A percentile compares a stretch with the other conserved stretches of the same genome.
Evolutionary conservation across 495 filamentous ascomycete genomes (phyloP).

Genomic region (Podospora conica): DNA sequence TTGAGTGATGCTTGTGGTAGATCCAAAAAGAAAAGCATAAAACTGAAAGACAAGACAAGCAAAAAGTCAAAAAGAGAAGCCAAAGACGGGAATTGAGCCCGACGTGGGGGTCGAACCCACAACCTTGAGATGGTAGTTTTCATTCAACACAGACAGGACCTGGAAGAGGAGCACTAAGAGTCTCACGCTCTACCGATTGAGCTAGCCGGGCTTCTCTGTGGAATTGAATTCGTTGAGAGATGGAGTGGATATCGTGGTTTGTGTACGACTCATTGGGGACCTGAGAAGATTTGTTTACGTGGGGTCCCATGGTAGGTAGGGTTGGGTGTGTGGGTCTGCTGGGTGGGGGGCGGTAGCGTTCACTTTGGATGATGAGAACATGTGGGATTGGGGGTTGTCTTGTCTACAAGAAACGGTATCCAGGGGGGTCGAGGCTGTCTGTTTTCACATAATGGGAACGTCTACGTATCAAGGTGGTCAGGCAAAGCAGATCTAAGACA

Average conservation of each 20-base stretch:
- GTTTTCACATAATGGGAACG: neutral
- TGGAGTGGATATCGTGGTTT: neutral
- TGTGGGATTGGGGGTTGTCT: neutral
- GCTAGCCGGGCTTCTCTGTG: slow-evolving; percentile 47
- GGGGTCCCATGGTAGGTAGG: neutral
- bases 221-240: neutral
- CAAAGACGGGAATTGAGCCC: neutral
- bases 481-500: neutral
- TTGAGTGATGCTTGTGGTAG: no score
- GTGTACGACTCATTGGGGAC: no score
- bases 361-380: neutral
- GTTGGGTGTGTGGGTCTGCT: neutral
- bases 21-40: no score
- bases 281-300: neutral
- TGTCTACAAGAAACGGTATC: no score
- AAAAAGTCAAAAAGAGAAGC: neutral
- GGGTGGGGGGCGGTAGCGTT: neutral
- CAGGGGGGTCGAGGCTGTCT: no score
- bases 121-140: neutral
- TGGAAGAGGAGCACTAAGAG: slow-evolving; percentile 51
- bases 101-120: neutral
- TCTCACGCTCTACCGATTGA: slow-evolving; percentile 83
- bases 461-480: neutral
- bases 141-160: no score
- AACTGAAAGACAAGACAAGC: no score